A percentile compares a stretch with the other conserved stretches of the same genome.
Evolutionary conservation across 257 asterid genomes (phyloP).

Genomic region (Henckelia pumila): DNA sequence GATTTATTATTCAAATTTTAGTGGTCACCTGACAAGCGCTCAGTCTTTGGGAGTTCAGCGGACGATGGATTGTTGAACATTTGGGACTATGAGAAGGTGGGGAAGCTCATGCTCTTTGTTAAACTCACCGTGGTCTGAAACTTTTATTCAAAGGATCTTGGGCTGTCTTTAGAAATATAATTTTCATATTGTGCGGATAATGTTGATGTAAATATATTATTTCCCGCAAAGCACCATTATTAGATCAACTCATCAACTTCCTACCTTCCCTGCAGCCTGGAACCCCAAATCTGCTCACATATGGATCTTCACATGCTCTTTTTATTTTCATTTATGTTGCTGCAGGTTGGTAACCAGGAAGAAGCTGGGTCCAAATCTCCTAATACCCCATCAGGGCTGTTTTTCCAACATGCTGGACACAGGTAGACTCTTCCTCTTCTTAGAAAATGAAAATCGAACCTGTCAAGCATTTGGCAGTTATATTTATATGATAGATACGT

Average conservation of each 20-base stretch:
- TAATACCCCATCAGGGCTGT: conserved; percentile 74
- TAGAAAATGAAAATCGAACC: conserved; percentile 6
- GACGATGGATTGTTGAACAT: conserved; percentile 91
- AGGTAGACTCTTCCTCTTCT: conserved; percentile 50
- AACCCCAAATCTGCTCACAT: conserved; percentile 2
- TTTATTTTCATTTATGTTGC: conserved; percentile 20
- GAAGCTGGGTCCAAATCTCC: conserved; percentile 52
- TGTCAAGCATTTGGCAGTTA: conserved; percentile 7
- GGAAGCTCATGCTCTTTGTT: conserved; percentile 9
- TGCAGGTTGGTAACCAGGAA: conserved; percentile 61
- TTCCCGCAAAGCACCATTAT: conserved; percentile 13
- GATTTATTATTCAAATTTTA: conserved; percentile 32
- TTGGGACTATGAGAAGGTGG: conserved; percentile 93
- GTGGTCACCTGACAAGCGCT: conserved; percentile 94
- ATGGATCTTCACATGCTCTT: conserved; percentile 3
- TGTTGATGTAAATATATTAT: conserved; percentile 2
- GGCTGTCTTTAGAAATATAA: neutral
- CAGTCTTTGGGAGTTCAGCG: conserved; percentile 95
- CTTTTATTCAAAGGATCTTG: neutral
- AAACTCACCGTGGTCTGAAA: neutral
- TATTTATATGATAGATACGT: neutral
- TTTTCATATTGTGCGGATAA: neutral
- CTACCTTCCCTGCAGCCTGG: conserved; percentile 6
- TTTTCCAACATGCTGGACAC: conserved; percentile 99
- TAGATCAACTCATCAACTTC: conserved; percentile 3